Conservation (phyloP, 179 eudicot species). For the Carnegiea gigantea region DNA sequence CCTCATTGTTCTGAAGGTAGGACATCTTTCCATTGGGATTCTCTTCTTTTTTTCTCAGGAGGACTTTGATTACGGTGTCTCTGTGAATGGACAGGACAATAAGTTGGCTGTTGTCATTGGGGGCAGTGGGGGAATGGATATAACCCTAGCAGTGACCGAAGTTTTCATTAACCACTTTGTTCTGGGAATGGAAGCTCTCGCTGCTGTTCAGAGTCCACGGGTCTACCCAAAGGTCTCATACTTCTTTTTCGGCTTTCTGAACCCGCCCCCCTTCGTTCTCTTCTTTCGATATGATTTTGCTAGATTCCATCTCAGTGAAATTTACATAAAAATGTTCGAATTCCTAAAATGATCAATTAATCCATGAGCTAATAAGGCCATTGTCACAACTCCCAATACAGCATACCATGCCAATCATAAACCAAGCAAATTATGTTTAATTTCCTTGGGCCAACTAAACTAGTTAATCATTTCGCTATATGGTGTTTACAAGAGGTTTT, state of each 20-base stretch:
- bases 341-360: not conserved
- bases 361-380: not conserved
- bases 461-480: too few relatives aligned
- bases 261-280: not conserved
- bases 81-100: constrained; percentile 46
- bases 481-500: too few relatives aligned
- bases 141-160: constrained; percentile 74
- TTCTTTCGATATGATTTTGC: not conserved
- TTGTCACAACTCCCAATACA: not conserved
- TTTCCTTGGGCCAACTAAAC: not conserved
- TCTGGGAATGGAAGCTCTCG: constrained; percentile 67
- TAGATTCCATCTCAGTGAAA: not conserved
- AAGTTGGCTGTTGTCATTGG: constrained; percentile 85
- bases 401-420: not conserved
- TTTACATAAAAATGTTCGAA: not conserved
- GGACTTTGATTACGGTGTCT: constrained; percentile 4
- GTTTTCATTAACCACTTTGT: constrained; percentile 81
- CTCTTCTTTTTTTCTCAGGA: not conserved
- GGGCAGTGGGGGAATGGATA: constrained; percentile 82
- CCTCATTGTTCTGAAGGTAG: constrained; percentile 71
- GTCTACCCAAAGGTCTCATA: constrained; percentile 69
- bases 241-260: not conserved
- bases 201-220: constrained; percentile 76
- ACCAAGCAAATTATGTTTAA: not conserved
- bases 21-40: not conserved